Percentiles rank a stretch among this genome's conserved stretches.
Evolutionary conservation across 2,329 filamentous ascomycete genomes (phyloP).

Genomic region (Setomelanomma holmii): DNA sequence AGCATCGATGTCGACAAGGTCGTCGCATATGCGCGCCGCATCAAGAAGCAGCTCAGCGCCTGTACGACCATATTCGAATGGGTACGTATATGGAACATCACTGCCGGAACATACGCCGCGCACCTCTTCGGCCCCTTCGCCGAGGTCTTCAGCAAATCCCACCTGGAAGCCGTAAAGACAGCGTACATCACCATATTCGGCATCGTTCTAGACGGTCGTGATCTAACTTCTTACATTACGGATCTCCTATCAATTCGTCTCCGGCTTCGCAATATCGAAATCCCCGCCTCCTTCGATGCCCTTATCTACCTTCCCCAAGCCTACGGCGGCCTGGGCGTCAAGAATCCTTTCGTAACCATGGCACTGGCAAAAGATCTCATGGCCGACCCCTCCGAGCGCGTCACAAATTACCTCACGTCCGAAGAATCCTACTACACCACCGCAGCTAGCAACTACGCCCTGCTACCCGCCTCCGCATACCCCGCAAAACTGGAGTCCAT

Average conservation of each 20-base stretch:
- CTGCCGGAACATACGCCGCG: conserved; percentile 29
- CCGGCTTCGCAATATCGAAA: neutral
- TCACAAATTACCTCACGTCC: conserved; percentile 18
- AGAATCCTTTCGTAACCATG: conserved; percentile 35
- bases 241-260: conserved; percentile 19
- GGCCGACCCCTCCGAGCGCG: conserved; percentile 5
- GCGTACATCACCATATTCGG: conserved; percentile 32
- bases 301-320: conserved; percentile 35
- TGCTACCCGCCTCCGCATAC: conserved; percentile 10
- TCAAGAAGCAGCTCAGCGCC: conserved; percentile 29
- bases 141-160: conserved; percentile 32
- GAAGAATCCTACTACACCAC: conserved; percentile 29
- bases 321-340: conserved; percentile 39
- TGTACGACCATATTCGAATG: conserved; percentile 33
- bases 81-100: conserved; percentile 38
- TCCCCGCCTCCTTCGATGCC: conserved; percentile 27
- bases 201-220: conserved; percentile 26
- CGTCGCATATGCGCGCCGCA: conserved; percentile 17
- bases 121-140: conserved; percentile 38
- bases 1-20: conserved; percentile 23
- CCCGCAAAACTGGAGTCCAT: conserved; percentile 18
- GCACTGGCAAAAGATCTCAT: conserved; percentile 22
- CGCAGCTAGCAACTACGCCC: conserved; percentile 17
- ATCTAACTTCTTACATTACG: conserved; percentile 29
- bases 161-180: conserved; percentile 29